Evolutionary conservation across 2,329 filamentous ascomycete species (phyloP), one percentile per base, ranked within the genome.

Genomic region (Colletotrichum echinochloae): DNA sequence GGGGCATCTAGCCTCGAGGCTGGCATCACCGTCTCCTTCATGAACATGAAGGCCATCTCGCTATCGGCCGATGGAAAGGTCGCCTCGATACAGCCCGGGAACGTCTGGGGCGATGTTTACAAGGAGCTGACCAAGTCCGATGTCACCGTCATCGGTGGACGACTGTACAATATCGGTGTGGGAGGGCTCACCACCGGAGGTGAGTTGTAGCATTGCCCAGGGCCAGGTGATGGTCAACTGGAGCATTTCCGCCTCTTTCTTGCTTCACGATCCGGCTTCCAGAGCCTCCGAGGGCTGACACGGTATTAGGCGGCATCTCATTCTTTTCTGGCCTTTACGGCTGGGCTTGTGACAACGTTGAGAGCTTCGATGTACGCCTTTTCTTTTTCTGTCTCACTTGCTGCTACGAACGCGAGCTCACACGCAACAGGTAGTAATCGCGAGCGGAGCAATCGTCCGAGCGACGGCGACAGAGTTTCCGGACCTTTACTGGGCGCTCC

Each of bases 401-500:
- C 12, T 12, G 12, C 9, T 9, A 20, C 11, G 11, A 12, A 16
- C 18, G 35, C 5, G 28, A 26, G 59, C 64, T 66, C 12, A 66
- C 20, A 26, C 1, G 14, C 1, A 14, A 5, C 60, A 79, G 70
- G 80, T 86, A 5, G 80, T 89, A 2, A 82, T 83, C 11, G 83
- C 82, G 0, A 77, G 77, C 35, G 87, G 87, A 1, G 72, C 78
- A 18, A 75, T 85, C 23, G 73, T 86, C 1, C 81, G 78, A 2
- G 86, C 84, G 3, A 82, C 78, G 7, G 77, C 76, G 4, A 76
- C 78, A 2, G 73, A 83, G 26, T 81, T 89, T 66, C 67, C 80
- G 0, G 87, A 89, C 65, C 79, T 90, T 1, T 89, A 86, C 78
- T 89, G 87, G 85, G 88, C 87, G 2, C 80, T 89, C 1, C 80